Base-by-base conservation (phyloP, 2,329 filamentous ascomycete genomes). In the Scedosporium boydii region DNA sequence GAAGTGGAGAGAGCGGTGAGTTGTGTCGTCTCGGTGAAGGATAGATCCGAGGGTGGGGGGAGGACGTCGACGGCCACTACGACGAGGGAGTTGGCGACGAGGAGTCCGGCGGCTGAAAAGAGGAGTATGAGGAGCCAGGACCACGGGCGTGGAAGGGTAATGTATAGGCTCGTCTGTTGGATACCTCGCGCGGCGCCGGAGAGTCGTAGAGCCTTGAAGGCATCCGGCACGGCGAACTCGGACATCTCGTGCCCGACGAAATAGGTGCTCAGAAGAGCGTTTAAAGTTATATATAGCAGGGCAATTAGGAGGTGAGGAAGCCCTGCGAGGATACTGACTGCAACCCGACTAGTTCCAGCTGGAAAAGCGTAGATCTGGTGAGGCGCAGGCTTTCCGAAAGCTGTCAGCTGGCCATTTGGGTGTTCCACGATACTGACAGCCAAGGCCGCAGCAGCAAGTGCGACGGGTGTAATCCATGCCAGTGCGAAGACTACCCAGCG, bases 181-280 rank as follows among this genome's bases (percentile, higher is more conserved):
- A 68, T 67, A 59, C 80, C 80, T 44, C 71, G 69, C 0, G 78
- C 75, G 56, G 70, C 67, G 12, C 75, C 73, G 1, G 77, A 79
- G 38, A 83, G 76, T 38, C 81, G 78, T 27, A 84, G 73, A 63
- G 62, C 6, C 65, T 62, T 9, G 59, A 57, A 9, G 10, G 69
- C n/a, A 67, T 69, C 64, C 16, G 70, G 59, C 1, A 73, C 62
- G 3, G 76, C 76, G 67, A 77, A 81, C 60, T 75, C 75, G 2
- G 77, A 74, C 56, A 80, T 72, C 68, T 84, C 81, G 70, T 81
- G 77, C 1, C 79, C 80, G 46, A 83, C 71, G 67, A 74, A 81
- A 69, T 78, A 81, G 3, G 75, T 70, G 2, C 78, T 78, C 14
- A 83, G 69, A 23, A 82, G 73, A 4, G 75, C 70, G 71, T 83